A percentile compares a stretch with the other conserved stretches of the same genome.
These are phyloP conservation scores for Phaeosphaeria sp. DNA, from an alignment of 2,329 filamentous ascomycete genomes.

Conservation along the genomic window DNA sequence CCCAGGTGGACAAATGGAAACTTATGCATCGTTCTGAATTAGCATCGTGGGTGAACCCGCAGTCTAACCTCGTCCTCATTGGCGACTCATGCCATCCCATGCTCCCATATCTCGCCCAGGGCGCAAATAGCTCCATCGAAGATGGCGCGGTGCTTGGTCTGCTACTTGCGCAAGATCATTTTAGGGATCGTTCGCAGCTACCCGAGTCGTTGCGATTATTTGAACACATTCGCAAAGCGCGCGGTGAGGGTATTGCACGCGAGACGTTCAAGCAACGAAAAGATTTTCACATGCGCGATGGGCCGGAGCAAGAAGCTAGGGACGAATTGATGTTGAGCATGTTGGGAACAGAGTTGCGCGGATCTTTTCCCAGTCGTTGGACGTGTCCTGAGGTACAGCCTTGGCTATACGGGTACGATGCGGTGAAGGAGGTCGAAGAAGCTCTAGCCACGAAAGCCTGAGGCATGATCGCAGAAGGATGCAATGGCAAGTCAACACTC, in stretches of 20 bases:
- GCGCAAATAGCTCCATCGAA: constrained; percentile 71
- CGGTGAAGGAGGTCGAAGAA: constrained; percentile 36
- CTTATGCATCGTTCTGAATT: constrained; percentile 60
- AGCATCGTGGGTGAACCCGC: constrained; percentile 49
- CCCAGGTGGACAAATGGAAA: constrained; percentile 72
- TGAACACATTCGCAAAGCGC: constrained; percentile 54
- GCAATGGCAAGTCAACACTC: neutral
- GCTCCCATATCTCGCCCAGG: constrained; percentile 44
- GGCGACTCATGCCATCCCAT: constrained; percentile 45
- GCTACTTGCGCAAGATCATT: constrained; percentile 50
- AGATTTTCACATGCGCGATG: constrained; percentile 54
- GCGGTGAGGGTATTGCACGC: constrained; percentile 62
- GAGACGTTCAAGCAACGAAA: constrained; percentile 64
- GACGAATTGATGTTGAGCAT: constrained; percentile 65
- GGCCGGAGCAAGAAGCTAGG: constrained; percentile 63
- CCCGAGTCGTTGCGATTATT: constrained; percentile 53
- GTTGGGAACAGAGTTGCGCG: constrained; percentile 55
- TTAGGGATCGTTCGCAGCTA: constrained; percentile 24
- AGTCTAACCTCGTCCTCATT: constrained; percentile 63
- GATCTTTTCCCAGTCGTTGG: constrained; percentile 69
- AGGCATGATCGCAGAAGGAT: neutral
- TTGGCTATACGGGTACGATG: constrained; percentile 47
- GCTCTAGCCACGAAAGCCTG: constrained; percentile 9
- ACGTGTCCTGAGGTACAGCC: constrained; percentile 44
- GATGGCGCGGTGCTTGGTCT: constrained; percentile 71